These are phyloP conservation scores for Prunus mongolica DNA, from an alignment of 306 rosid species.

Conservation along the genomic window DNA sequence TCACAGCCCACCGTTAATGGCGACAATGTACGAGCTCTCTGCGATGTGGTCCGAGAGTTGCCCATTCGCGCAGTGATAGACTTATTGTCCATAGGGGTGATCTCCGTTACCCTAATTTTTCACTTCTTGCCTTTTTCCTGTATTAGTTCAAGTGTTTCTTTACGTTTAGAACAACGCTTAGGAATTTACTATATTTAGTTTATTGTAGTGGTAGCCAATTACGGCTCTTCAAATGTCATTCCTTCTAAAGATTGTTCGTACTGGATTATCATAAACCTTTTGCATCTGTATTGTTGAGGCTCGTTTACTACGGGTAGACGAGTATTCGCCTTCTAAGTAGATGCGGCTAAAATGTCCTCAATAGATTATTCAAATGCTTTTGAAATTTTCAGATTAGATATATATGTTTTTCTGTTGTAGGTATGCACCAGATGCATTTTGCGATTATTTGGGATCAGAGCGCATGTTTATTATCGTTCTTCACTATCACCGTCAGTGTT, in stretches of 20 bases:
- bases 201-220: too few species aligned
- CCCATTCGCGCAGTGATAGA: slow-evolving; percentile 50
- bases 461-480: slow-evolving; percentile 29
- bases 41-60: slow-evolving; percentile 30
- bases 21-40: slow-evolving; percentile 6
- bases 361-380: neutral
- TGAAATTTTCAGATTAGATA: neutral
- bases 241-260: neutral
- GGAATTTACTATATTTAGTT: neutral
- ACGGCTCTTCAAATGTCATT: neutral
- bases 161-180: too few species aligned
- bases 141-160: neutral
- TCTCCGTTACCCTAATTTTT: slow-evolving; percentile 14
- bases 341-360: neutral
- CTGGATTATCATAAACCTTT: neutral
- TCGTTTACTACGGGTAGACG: neutral
- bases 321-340: neutral
- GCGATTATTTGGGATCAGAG: slow-evolving; percentile 54
- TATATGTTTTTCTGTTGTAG: slow-evolving; percentile 25
- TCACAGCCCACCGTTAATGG: slow-evolving; percentile 1
- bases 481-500: slow-evolving; percentile 23
- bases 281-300: neutral
- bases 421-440: slow-evolving; percentile 72
- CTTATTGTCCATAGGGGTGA: slow-evolving; percentile 48
- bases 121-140: neutral